These are phyloP conservation scores for Suhomyces pyralidae DNA, from an alignment of 805 yeast species.

Conservation along the genomic window DNA sequence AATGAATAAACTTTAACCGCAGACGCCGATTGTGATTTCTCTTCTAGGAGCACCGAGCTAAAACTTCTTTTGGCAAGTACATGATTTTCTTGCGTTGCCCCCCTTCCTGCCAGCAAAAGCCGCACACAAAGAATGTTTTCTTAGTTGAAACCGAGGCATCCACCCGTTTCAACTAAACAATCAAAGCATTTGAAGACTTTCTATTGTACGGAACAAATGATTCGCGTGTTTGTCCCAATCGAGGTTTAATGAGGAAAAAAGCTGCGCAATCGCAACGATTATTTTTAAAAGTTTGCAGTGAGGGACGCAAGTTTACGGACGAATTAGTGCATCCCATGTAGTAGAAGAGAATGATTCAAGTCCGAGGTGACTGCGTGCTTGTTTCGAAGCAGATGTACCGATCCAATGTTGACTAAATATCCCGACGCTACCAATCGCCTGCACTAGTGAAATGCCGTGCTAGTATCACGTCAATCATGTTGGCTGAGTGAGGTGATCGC, in stretches of 20 bases:
- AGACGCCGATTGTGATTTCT: neutral
- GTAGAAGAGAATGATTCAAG: neutral
- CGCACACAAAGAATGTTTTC: neutral
- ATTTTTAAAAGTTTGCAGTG: neutral
- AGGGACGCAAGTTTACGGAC: neutral
- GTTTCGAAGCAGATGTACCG: neutral
- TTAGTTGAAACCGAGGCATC: neutral
- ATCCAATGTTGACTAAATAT: neutral
- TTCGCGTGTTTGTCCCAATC: neutral
- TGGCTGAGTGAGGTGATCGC: neutral
- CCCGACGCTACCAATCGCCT: neutral
- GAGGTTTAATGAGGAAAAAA: neutral
- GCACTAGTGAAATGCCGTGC: neutral
- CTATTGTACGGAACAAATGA: neutral
- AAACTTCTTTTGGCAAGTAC: neutral
- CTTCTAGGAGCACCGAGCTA: neutral
- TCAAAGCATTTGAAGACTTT: neutral
- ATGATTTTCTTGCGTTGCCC: neutral
- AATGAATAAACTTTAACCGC: neutral
- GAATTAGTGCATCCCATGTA: neutral
- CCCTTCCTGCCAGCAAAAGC: neutral
- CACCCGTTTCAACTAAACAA: neutral
- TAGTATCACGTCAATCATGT: neutral
- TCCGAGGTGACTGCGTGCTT: neutral
- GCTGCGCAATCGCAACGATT: neutral